Base-by-base conservation (phyloP, 2,329 filamentous ascomycete species). In the Pseudofabraea citricarpa region DNA sequence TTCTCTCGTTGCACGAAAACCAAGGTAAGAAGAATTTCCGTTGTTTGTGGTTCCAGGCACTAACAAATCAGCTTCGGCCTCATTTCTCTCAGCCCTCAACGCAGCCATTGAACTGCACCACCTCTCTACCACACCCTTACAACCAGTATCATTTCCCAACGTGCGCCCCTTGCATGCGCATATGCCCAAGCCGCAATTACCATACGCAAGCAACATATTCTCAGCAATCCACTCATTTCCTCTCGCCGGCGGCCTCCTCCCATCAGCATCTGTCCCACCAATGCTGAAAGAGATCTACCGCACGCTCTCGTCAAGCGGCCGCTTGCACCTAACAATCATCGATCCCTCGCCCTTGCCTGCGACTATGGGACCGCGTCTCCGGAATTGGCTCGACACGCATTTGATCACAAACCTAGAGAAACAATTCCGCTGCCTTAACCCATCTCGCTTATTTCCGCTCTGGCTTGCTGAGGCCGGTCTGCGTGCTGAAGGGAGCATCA, bases 321-420 rank as follows among this genome's bases (percentile, higher is more conserved):
- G 68, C 16, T 59, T 86, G 10, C 73, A 82, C 46, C 61, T 87
- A 13, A 73, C 74, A 0, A 63, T 86, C 15, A 75, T 86, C 49
- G 79, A 87, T 45, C 79, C 83, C 0, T 64, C 75, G 6, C 83
- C 83, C 0, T 65, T 74, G 1, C 64, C 73, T 3, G 63, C 68
- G 2, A 79, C 74, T 0, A 65, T 79, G 19, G 83, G 83, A 0
- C 78, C 77, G 0, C 64, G 65, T 2, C 64, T 87, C 56, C 68
- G 74, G 26, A 59, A 66, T 1, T 87, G 83, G 83, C 65, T 87
- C 2, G 77, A 83, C 33, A 69, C 75, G 3, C 68, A 83, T 40
- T 65, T 87, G 0, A 58, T 83, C 2, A 59, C 75, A 6, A 81
- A 81, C 44, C 62, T 87, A 0, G 76, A 81, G 55, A 68, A 69